Conservation (phyloP, 176 grass and related monocot genomes). For the Juncus inflexus region DNA sequence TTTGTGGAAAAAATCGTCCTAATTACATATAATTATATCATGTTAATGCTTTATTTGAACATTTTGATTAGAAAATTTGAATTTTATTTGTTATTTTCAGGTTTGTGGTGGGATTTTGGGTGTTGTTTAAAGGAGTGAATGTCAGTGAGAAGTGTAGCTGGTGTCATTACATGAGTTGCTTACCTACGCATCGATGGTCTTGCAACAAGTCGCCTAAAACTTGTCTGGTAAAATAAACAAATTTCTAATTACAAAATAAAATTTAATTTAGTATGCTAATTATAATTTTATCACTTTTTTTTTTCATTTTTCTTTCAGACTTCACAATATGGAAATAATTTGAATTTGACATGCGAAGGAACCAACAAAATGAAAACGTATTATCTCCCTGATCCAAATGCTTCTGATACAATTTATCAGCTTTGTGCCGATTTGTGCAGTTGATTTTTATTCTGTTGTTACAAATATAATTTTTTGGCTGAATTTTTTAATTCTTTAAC, state of each 20-base stretch:
- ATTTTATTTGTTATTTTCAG: constrained; percentile 43
- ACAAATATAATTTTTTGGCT: not conserved
- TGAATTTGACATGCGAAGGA: constrained; percentile 64
- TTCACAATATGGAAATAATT: constrained; percentile 43
- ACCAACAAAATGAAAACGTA: constrained; percentile 50
- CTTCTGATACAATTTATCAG: constrained; percentile 40
- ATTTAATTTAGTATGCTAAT: not conserved
- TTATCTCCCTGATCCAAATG: constrained; percentile 42
- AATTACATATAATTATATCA: not conserved
- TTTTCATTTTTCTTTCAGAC: constrained; percentile 41
- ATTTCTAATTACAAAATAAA: not conserved
- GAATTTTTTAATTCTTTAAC: constrained; percentile 31
- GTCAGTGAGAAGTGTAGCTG: constrained; percentile 63
- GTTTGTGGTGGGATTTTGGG: constrained; percentile 55
- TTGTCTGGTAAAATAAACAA: constrained; percentile 41
- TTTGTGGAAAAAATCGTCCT: constrained; percentile 5
- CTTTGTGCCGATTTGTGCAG: constrained; percentile 66
- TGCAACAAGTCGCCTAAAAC: constrained; percentile 46
- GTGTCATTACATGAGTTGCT: constrained; percentile 91
- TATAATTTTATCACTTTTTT: constrained; percentile 3
- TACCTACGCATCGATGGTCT: constrained; percentile 82
- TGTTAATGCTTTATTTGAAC: not conserved
- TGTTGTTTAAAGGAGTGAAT: constrained; percentile 57
- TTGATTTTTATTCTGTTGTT: constrained; percentile 23
- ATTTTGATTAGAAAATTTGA: constrained; percentile 24